Percentiles rank a stretch among this genome's conserved stretches.
These are phyloP conservation scores for Exophiala mesophila DNA, from an alignment of 2,329 filamentous ascomycete genomes.

Conservation along the genomic window DNA sequence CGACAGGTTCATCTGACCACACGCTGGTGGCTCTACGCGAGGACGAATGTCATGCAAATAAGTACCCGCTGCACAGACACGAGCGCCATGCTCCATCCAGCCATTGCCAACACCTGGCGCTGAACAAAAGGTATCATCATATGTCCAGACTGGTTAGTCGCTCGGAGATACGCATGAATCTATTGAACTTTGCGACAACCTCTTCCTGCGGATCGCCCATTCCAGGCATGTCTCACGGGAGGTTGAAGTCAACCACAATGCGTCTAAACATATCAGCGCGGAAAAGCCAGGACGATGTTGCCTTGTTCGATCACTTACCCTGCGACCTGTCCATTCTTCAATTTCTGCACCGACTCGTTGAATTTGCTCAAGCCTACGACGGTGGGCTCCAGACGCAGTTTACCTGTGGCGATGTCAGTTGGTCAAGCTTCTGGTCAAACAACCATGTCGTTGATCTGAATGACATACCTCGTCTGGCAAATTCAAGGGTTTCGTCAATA, in stretches of 20 bases:
- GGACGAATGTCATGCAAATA: not conserved
- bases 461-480: conserved; percentile 23
- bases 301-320: conserved; percentile 24
- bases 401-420: conserved; percentile 13
- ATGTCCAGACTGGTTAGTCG: too few species aligned
- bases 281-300: too few species aligned
- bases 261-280: conserved; percentile 19
- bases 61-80: not conserved
- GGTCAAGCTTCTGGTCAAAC: not conserved
- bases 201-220: too few species aligned
- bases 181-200: too few species aligned
- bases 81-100: too few species aligned
- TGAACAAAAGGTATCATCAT: too few species aligned
- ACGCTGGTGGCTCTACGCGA: not conserved
- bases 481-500: conserved; percentile 23
- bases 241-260: conserved; percentile 27
- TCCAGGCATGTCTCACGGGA: too few species aligned
- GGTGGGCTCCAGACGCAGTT: conserved; percentile 23
- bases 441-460: too few species aligned
- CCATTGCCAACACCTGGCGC: too few species aligned
- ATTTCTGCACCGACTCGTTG: conserved; percentile 25
- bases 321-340: conserved; percentile 26
- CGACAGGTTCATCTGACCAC: not conserved
- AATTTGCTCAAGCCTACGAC: conserved; percentile 25
- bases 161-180: too few species aligned